These are phyloP conservation scores for Sanghuangporus baumii DNA, from an alignment of 1,284 basidiomycete genomes.

Conservation along the genomic window DNA sequence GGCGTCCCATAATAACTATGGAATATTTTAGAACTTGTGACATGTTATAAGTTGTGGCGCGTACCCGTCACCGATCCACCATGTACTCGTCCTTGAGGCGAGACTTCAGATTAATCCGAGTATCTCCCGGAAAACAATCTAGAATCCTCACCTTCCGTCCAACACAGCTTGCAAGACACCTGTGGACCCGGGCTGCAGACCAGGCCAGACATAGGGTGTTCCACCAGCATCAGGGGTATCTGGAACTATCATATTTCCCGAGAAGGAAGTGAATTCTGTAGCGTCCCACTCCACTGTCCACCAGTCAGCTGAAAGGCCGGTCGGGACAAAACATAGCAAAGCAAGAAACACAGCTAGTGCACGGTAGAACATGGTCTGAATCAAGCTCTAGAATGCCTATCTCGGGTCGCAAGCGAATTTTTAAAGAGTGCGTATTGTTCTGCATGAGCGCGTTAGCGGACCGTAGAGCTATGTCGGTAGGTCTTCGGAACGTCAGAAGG, in stretches of 20 bases:
- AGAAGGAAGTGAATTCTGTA: conserved; percentile 20
- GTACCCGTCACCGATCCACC: conserved; percentile 20
- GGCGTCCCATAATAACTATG: conserved; percentile 18
- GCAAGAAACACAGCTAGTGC: neutral
- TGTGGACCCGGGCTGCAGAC: conserved; percentile 19
- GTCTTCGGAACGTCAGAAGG: neutral
- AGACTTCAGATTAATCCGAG: neutral
- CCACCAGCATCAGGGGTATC: conserved; percentile 16
- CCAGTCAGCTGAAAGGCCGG: conserved; percentile 13
- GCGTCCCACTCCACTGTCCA: conserved; percentile 23
- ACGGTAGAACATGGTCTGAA: neutral
- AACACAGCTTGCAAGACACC: conserved; percentile 22
- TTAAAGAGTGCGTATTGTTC: neutral
- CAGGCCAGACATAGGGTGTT: conserved; percentile 22
- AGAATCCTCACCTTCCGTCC: conserved; percentile 16
- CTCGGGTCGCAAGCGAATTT: neutral
- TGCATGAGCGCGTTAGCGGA: neutral
- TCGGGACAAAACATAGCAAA: neutral
- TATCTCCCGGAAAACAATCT: too few relatives aligned
- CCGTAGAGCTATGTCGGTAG: neutral
- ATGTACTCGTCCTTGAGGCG: conserved; percentile 3
- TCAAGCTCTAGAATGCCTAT: neutral
- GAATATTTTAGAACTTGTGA: neutral
- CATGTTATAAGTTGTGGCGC: neutral
- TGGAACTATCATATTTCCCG: conserved; percentile 19